Conservation (phyloP, 495 filamentous ascomycete genomes). For the Hypoxylon trugodes region DNA sequence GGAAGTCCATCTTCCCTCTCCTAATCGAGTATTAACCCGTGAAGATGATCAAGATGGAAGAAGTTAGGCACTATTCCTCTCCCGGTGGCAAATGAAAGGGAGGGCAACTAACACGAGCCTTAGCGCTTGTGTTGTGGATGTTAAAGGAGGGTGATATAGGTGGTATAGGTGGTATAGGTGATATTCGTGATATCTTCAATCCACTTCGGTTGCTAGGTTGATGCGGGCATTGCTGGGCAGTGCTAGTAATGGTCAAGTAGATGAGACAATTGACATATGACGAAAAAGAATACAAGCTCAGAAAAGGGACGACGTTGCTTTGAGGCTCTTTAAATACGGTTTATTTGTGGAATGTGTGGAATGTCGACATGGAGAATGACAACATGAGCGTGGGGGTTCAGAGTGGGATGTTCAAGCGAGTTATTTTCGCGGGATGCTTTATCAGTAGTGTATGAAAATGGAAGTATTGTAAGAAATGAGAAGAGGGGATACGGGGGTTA, state of each 20-base stretch:
- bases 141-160: too few species aligned
- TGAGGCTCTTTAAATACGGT: constrained; percentile 48
- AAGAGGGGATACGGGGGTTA: too few species aligned
- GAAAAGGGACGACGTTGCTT: constrained; percentile 44
- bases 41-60: too few species aligned
- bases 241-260: not conserved
- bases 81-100: constrained; percentile 23
- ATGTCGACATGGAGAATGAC: constrained; percentile 47
- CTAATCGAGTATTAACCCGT: constrained; percentile 35
- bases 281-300: constrained; percentile 28
- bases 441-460: constrained; percentile 14
- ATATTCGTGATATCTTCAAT: constrained; percentile 11
- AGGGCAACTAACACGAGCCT: too few species aligned
- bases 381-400: constrained; percentile 47
- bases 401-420: constrained; percentile 41
- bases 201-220: constrained; percentile 30
- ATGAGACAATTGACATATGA: constrained; percentile 9
- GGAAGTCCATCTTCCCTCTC: constrained; percentile 37
- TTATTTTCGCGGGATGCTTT: not conserved
- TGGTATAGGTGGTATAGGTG: constrained; percentile 2
- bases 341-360: constrained; percentile 48
- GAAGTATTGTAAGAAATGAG: too few species aligned
- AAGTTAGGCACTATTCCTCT: constrained; percentile 14
- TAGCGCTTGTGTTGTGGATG: too few species aligned
- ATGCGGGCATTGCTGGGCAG: constrained; percentile 3